phyloP scores from a whole-genome alignment of 768 basidiomycete genomes.

The Leccinum boreale region DNA sequence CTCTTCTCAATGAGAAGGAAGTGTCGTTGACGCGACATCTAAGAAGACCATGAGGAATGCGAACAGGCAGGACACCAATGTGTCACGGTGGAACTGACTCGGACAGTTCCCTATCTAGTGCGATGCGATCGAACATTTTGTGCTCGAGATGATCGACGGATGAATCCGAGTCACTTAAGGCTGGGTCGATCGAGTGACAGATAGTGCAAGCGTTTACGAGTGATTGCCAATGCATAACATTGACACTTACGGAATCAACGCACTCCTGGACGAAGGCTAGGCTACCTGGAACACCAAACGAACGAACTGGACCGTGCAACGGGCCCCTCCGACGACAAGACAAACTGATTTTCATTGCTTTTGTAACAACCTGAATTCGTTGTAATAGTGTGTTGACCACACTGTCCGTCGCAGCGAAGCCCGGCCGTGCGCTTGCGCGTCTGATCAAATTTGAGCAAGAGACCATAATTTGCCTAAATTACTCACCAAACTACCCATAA shows the following conservation, averaged over 20 bases:
- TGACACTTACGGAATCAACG: not conserved
- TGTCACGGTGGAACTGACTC: no score
- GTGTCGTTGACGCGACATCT: no score
- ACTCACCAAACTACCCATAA: not conserved
- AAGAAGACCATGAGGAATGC: no score
- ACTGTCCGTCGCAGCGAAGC: slow-evolving; percentile 38
- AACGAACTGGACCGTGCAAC: not conserved
- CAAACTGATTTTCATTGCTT: not conserved
- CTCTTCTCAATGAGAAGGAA: no score
- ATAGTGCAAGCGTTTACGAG: no score
- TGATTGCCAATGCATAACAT: no score
- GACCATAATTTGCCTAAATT: not conserved
- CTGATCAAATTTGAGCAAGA: slow-evolving; percentile 19
- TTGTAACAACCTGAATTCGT: not conserved
- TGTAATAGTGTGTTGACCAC: slow-evolving; percentile 24
- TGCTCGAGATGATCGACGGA: not conserved
- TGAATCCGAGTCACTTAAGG: not conserved
- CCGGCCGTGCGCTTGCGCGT: slow-evolving; percentile 39
- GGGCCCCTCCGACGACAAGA: not conserved
- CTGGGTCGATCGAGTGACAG: not conserved
- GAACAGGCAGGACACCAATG: no score
- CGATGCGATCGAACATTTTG: not conserved
- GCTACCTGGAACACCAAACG: not conserved
- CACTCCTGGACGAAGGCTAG: not conserved
- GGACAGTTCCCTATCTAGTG: not conserved